These are phyloP conservation scores for Penicilliopsis zonata DNA, from an alignment of 495 filamentous ascomycete species.

Conservation along the genomic window DNA sequence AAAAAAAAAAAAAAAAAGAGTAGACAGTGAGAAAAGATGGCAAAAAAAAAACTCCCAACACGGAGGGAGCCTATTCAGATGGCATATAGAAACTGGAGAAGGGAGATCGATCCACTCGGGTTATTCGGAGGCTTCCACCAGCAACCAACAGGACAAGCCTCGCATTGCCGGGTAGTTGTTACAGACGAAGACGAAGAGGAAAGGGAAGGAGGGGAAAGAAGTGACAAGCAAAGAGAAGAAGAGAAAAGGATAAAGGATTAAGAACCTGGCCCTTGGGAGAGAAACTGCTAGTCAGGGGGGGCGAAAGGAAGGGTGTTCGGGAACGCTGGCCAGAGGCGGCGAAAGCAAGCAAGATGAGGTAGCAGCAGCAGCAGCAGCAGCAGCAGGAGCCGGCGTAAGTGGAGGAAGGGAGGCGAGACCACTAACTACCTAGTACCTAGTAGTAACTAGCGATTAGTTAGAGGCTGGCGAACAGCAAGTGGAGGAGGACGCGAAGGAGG, in stretches of 20 bases:
- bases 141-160: constrained; percentile 10
- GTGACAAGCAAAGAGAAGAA: constrained; percentile 1
- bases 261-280: neutral
- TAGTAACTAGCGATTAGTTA: no score
- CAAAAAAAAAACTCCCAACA: neutral
- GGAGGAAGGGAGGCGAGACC: no score
- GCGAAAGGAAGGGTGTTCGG: neutral
- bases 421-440: no score
- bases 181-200: neutral
- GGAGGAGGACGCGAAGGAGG: neutral
- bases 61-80: neutral
- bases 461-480: neutral
- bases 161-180: constrained; percentile 14
- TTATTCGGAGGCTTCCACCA: constrained; percentile 8
- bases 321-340: neutral
- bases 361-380: no score
- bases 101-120: constrained; percentile 2
- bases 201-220: constrained; percentile 1
- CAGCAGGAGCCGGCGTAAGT: no score
- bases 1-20: constrained; percentile 2
- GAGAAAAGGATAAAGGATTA: constrained; percentile 5
- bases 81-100: constrained; percentile 1
- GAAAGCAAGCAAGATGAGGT: no score
- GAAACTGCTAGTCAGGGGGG: neutral
- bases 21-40: neutral